Base-by-base conservation (phyloP, 306 rosid genomes). In the Datisca glomerata region DNA sequence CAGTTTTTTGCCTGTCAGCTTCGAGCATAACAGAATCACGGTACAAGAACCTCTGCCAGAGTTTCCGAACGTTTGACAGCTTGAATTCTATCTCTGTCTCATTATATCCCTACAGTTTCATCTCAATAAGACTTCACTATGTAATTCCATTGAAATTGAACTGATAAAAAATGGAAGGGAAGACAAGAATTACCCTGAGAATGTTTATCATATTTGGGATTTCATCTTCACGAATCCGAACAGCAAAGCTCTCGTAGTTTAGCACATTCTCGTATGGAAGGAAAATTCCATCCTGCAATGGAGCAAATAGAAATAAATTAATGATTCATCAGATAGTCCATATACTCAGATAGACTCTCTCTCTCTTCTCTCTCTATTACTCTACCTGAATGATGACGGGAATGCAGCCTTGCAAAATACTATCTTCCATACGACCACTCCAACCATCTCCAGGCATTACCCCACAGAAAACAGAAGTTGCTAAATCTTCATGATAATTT, bases 341-440 rank as follows among this genome's bases (percentile, higher is more conserved):
- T n/a, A n/a, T n/a, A n/a, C n/a, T n/a, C n/a, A n/a, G n/a, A n/a
- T n/a, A n/a, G n/a, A n/a, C n/a, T n/a, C n/a, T n/a, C n/a, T n/a
- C n/a, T n/a, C n/a, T n/a, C n/a, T n/a, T n/a, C n/a, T n/a, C n/a
- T n/a, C n/a, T n/a, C n/a, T n/a, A n/a, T n/a, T 23, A 38, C 5
- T 15, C 15, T 65, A 86, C 93, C 93, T 86, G 96, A 75, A 86
- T 68, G 63, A 78, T 60, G 33, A 86, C 91, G 9, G 96, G 96
- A 55, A 86, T 75, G 81, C 96, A 86, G 22, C 96, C 96, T 63
- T 86, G 83, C 73, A 86, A 66, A 56, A 86, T 63, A 63, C 91
- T 78, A 44, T 86, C 96, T 63, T 86, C 93, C 93, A 86, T 70
- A 29, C 85, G 93, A 22, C 93, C 96, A 42, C 96, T 86, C 96